A percentile compares a stretch with the other conserved stretches of the same genome.
Evolutionary conservation across 768 basidiomycete species (phyloP).

Genomic region (Favolaschia claudopus): DNA sequence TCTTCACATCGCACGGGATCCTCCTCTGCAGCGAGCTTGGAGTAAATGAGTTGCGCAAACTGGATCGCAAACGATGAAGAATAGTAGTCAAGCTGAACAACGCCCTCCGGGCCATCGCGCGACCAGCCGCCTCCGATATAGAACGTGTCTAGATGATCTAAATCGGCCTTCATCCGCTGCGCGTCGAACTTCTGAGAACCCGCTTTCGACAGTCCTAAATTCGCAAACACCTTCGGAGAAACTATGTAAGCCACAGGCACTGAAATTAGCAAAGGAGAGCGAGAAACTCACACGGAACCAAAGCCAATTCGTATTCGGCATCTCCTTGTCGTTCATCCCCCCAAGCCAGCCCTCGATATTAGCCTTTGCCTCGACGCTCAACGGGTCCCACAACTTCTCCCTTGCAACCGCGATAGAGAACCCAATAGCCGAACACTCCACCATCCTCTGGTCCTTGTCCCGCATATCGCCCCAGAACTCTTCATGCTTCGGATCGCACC

Average conservation of each 20-base stretch:
- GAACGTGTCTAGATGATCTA: slow-evolving; percentile 81
- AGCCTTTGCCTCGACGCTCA: slow-evolving; percentile 59
- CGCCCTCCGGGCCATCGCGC: slow-evolving; percentile 78
- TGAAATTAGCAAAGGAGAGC: neutral
- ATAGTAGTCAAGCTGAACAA: slow-evolving; percentile 82
- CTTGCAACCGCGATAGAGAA: slow-evolving; percentile 73
- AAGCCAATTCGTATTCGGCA: slow-evolving; percentile 87
- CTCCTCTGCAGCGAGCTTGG: slow-evolving; percentile 66
- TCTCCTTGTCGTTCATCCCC: slow-evolving; percentile 82
- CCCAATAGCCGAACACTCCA: slow-evolving; percentile 80
- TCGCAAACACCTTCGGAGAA: slow-evolving; percentile 67
- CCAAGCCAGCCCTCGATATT: slow-evolving; percentile 73
- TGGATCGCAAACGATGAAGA: slow-evolving; percentile 84
- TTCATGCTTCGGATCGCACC: slow-evolving; percentile 68
- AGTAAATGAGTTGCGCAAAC: slow-evolving; percentile 75
- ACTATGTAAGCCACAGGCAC: slow-evolving; percentile 1
- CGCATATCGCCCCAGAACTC: slow-evolving; percentile 84
- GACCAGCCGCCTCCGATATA: slow-evolving; percentile 82
- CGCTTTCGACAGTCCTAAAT: slow-evolving; percentile 71
- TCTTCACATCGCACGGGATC: slow-evolving; percentile 72
- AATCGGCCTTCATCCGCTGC: slow-evolving; percentile 72
- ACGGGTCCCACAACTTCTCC: slow-evolving; percentile 69
- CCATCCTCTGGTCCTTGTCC: slow-evolving; percentile 83
- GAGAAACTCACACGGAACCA: slow-evolving; percentile 74
- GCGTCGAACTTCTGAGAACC: slow-evolving; percentile 64